Base-by-base conservation (phyloP, 805 yeast genomes). In the Cyberlindnera galapagoensis region DNA sequence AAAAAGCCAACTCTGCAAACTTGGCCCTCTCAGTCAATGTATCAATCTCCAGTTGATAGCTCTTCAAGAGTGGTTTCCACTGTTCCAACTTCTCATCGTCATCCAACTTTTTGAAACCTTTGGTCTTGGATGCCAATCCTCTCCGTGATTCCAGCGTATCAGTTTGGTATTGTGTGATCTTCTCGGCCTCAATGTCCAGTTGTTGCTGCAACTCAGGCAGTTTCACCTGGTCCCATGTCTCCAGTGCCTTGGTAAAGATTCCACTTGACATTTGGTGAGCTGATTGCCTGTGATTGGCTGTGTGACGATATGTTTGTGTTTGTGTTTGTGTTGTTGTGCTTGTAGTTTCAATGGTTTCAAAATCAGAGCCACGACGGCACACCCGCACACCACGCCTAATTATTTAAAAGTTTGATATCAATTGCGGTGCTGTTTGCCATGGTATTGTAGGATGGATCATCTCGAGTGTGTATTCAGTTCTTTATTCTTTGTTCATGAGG, bases 31-130 rank as follows among this genome's bases (percentile, higher is more conserved):
- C 74, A 2, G 96, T 84, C 42, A 90, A 63, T 25, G 67, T 62
- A 54, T 90, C 98, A 47, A 90, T 83, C 52, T 87, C 97, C 35
- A 77, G 73, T 57, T 90, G 98, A 51, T 92, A 90, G 26, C 75
- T 65, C 50, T 72, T 73, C 40, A 90, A 66, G 22, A 90, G 63
- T n/a, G 67, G 59, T 39, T 81, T 80, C 52, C 82, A 55, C 49
- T 78, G 79, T 2, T 53, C 62, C 29, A 87, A 60, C 54, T 86
- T 88, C 31, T 72, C 79, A 10, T 67, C 74, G 34, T 80, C 83
- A 1, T 68, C 64, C 18, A 86, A 61, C 51, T 80, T 85, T 53
- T 78, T 76, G 60, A 90, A 92, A 28, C 69, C 77, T 49, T 90
- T 90, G n/a, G 98, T 92, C 52, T 75, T 76, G 4, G 78, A 58